Base-by-base conservation (phyloP, 2,329 filamentous ascomycete genomes). In the Diaporthe caulivora region DNA sequence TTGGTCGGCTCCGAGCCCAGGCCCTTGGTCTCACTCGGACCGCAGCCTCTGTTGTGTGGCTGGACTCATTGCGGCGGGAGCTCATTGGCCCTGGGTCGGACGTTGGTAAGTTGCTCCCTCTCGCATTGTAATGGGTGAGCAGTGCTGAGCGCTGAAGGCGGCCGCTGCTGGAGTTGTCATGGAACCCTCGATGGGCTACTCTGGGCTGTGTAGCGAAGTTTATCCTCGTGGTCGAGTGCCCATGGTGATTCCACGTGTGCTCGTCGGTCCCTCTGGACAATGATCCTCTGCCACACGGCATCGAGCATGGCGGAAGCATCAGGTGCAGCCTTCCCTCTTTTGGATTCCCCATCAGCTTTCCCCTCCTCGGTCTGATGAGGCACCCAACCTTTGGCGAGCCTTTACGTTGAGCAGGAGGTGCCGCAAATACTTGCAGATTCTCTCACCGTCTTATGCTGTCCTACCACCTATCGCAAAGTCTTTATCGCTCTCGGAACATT, bases 361-460 rank as follows among this genome's bases (percentile, higher is more conserved):
- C 44, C 44, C 44, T 49, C 60, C 60, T 29, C 60, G 60, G 60
- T 65, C 21, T 65, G 60, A 51, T 51, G 60, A 47, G 58, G 40
- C 58, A 31, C 40, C 24, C 40, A 47, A 34, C 44, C 60, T 65
- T 17, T 51, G 21, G 40, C 40, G 29, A 44, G 60, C 18, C 29
- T 49, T 24, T 49, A 18, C 49, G 60, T 51, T 6, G n/a, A n/a
- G n/a, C 15, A 65, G 26, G 37, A 34, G 29, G 17, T 65, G 62
- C 44, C 62, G 62, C 62, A 65, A 65, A 65, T 15, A 65, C 26
- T 65, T 65, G 44, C 62, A 65, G n/a, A 15, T 42, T 26, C 4
- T 18, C 55, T 60, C 42, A 60, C 68, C 57, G 44, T 49, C 40
- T 70, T 42, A 62, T 71, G 68, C 34, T 71, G 68, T 71, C 55